Evolutionary conservation across 1,139 yeast genomes (phyloP).

Genomic region (Lodderomyces theae): DNA sequence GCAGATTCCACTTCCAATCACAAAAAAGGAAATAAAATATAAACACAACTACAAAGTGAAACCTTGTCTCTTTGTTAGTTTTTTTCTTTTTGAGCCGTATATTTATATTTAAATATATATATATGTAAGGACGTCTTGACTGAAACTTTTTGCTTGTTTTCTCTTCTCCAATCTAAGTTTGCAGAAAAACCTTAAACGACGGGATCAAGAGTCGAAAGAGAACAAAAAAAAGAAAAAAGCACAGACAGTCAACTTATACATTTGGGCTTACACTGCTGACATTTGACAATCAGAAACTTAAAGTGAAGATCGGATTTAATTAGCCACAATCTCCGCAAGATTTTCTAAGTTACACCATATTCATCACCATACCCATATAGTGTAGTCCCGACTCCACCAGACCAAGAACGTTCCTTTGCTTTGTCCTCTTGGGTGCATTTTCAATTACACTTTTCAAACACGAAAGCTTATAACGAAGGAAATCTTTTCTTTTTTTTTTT

Average conservation of each 20-base stretch:
- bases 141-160: neutral
- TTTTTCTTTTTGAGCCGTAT: neutral
- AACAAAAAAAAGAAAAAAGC: no score
- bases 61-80: neutral
- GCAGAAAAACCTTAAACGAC: no score
- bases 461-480: neutral
- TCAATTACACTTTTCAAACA: neutral
- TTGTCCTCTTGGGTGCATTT: neutral
- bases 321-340: neutral
- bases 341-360: no score
- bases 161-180: no score
- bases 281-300: no score
- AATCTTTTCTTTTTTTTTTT: neutral
- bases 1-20: no score
- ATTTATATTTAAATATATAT: neutral
- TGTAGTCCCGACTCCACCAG: no score
- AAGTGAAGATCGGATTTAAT: neutral
- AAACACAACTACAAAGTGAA: neutral
- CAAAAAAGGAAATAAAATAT: neutral
- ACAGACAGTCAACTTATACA: no score
- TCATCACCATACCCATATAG: no score
- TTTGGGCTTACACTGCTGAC: no score
- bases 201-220: no score
- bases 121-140: constrained; percentile 1
- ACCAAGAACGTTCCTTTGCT: neutral